Evolutionary conservation across 2,329 filamentous ascomycete species (phyloP), one percentile per base, ranked within the genome.

Genomic region (Ophiocordyceps camponoti-saundersi): DNA sequence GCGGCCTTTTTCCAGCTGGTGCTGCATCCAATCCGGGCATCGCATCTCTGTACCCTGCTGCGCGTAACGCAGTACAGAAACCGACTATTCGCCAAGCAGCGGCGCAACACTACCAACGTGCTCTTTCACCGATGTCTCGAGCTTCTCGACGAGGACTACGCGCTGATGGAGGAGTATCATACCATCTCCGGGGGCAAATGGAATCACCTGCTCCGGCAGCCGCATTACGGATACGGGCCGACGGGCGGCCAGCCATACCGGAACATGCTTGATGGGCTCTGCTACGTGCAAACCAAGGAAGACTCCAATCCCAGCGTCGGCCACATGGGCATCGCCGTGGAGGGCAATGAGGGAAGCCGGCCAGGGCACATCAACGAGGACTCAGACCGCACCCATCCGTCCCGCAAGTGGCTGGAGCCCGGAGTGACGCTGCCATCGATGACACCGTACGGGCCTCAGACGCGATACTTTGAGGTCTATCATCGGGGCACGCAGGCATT

Each of bases 1-100:
- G 63, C 75, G 1, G 68, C 75, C 0, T 75, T 77, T 52, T 82
- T 78, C 56, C 69, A 82, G 52, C 70, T 77, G 48, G 66, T 82
- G 10, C 65, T 79, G 6, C 75, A 82, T 47, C 77, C 78, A 0
- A 68, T 75, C 44, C 69, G 73, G 34, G 75, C 77, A 3, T 75
- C 70, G 2, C 66, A 69, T n/a, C 71, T 73, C 34, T 71, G 73
- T 48, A 67, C 70, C 18, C 65, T 70, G 40, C 67, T 71, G 29
- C 67, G 66, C 46, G 65, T 71, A 13, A 66, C 61, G 1, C 61
- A 62, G 16, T 70, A 63, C 1, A 64, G 58, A 32, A 79, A 81
- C 50, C 67, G 71, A 23, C 61, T 75, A 6, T 76, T 75, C 48
- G 74, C 71, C 0, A 57, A 62, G 1, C 75, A 80, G 59, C 67